Base-by-base conservation (phyloP, 106 monocot genomes). In the Amphibolis antarctica region DNA sequence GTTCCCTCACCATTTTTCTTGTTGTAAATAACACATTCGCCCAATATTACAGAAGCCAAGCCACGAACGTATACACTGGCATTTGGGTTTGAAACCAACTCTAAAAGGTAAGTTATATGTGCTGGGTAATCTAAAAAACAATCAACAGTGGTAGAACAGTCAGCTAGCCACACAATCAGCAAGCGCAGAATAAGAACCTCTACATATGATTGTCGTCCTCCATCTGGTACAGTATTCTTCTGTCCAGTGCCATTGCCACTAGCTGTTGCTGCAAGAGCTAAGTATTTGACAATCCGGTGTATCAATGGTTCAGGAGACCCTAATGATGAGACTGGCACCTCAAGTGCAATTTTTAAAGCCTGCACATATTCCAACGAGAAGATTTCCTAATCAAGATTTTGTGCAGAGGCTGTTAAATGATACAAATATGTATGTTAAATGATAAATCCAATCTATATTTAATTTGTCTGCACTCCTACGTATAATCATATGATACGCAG, bases 1-100 rank as follows among this genome's bases (percentile, higher is more conserved):
- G 28, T 69, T 25, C 67, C 82, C 55, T 84, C 84, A 10, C 59
- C 59, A 53, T 65, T 74, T 64, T n/a, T 67, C 3, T 74, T 85
- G 67, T 98, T 98, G 64, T 76, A 77, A 66, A 98, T 51, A 50
- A 88, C 75, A 73, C 98, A 98, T 74, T 87, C 87, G 11, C 91
- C 98, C 13, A 98, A 59, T 59, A 91, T 62, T 65, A 91, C 28
- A 53, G 91, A 75, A 67, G 85, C 74, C 57, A 98, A 79, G 44
- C 91, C 98, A 52, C 72, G 71, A 57, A 88, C 82, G 73, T 47
- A 77, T 28, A 58, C 36, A 47, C 67, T 43, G 21, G 71, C 53
- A 50, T 72, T 63, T 29, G 74, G 63, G 64, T 67, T 85, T 48
- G 78, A 83, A 27, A 81, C 52, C 9, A 87, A 75, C 46, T 91